Percentiles rank a stretch among this genome's conserved stretches.
Conservation (phyloP, 768 basidiomycete species). For the Serendipita sp. region DNA sequence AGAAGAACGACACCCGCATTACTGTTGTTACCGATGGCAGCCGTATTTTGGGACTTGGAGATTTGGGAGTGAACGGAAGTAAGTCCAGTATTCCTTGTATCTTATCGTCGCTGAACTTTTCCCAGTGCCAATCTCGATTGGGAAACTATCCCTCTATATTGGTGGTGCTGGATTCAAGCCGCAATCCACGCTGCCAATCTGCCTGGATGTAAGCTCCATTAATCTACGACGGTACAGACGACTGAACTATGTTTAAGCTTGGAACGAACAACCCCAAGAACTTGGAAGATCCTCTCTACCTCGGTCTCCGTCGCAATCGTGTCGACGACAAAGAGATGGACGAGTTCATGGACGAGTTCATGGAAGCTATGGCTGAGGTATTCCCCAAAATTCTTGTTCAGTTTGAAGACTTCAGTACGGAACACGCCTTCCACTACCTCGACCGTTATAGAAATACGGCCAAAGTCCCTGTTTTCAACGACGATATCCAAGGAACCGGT, state of each 20-base stretch:
- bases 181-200: conserved; percentile 63
- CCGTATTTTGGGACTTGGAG: conserved; percentile 73
- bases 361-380: conserved; percentile 54
- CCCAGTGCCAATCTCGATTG: conserved; percentile 62
- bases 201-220: conserved; percentile 33
- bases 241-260: conserved; percentile 19
- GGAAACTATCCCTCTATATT: conserved; percentile 82
- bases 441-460: conserved; percentile 41
- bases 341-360: conserved; percentile 87
- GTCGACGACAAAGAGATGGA: conserved; percentile 46
- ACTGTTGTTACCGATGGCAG: conserved; percentile 89
- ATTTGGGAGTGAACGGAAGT: conserved; percentile 44
- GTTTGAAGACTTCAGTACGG: conserved; percentile 48
- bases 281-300: conserved; percentile 76
- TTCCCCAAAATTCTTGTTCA: conserved; percentile 78
- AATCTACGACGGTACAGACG: not conserved
- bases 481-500: conserved; percentile 85
- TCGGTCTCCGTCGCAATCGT: conserved; percentile 63
- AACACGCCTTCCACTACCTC: conserved; percentile 79
- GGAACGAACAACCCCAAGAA: conserved; percentile 73
- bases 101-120: not conserved
- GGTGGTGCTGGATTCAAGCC: conserved; percentile 71
- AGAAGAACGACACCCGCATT: conserved; percentile 61
- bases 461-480: conserved; percentile 70
- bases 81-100: not conserved